Conservation (phyloP, 2,329 filamentous ascomycete species). For the Huntiella bhutanensis region DNA sequence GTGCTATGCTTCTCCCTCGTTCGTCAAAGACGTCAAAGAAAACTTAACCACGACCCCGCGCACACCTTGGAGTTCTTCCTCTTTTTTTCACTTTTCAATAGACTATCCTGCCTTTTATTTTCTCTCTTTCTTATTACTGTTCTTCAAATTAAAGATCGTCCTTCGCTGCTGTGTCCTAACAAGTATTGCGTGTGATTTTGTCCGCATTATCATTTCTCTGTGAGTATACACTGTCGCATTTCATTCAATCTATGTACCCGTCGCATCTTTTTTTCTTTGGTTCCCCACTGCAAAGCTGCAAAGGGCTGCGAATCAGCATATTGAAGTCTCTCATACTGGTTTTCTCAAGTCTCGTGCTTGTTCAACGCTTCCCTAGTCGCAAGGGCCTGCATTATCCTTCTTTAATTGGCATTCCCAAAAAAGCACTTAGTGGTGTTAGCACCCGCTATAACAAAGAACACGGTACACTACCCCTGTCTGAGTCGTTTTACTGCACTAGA, state of each 20-base stretch:
- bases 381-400: neutral
- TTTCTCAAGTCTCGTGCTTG: too few species aligned
- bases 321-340: too few species aligned
- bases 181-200: too few species aligned
- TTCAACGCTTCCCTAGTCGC: neutral
- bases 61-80: constrained; percentile 2
- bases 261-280: neutral
- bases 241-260: neutral
- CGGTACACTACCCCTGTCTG: too few species aligned
- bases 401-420: too few species aligned
- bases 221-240: constrained; percentile 1
- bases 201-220: constrained; percentile 2
- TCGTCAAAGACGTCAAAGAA: neutral
- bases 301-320: too few species aligned
- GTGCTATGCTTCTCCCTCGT: constrained; percentile 9
- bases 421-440: too few species aligned
- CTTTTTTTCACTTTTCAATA: constrained; percentile 7
- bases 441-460: too few species aligned
- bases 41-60: constrained; percentile 11
- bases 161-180: neutral
- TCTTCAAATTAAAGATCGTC: neutral
- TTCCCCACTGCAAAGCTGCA: neutral
- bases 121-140: neutral
- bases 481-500: neutral
- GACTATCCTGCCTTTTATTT: neutral